These are phyloP conservation scores for Alternaria dauci DNA, from an alignment of 2,329 filamentous ascomycete genomes.

Conservation along the genomic window DNA sequence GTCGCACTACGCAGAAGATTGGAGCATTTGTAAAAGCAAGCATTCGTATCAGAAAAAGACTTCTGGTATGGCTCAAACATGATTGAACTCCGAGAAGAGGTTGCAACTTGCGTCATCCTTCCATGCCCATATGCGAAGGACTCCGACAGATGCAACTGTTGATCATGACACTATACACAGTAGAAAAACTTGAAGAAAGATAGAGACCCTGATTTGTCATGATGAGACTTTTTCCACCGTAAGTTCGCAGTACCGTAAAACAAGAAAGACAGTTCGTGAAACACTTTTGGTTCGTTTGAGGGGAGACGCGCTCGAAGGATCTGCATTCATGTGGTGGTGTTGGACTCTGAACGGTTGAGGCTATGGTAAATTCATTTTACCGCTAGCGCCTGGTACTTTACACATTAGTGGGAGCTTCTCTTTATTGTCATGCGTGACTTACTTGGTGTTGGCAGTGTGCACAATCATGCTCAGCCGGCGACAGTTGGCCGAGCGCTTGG, in stretches of 20 bases:
- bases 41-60: background rate
- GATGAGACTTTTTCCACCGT: background rate
- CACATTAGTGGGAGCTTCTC: background rate
- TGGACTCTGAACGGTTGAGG: background rate
- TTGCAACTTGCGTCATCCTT: background rate
- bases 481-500: slow-evolving; percentile 22
- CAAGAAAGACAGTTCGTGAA: background rate
- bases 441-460: background rate
- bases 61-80: background rate
- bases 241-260: background rate
- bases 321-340: background rate
- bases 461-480: background rate
- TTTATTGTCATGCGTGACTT: background rate
- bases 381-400: background rate
- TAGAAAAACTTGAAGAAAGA: background rate
- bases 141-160: background rate
- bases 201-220: background rate
- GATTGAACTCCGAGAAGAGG: background rate
- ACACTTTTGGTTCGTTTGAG: slow-evolving; percentile 7
- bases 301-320: background rate
- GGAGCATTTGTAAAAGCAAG: background rate
- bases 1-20: background rate
- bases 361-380: background rate
- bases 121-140: background rate
- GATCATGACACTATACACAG: background rate